phyloP scores from a whole-genome alignment of 371 early-diverging fungal genomes.

The Mortierella sp. region DNA sequence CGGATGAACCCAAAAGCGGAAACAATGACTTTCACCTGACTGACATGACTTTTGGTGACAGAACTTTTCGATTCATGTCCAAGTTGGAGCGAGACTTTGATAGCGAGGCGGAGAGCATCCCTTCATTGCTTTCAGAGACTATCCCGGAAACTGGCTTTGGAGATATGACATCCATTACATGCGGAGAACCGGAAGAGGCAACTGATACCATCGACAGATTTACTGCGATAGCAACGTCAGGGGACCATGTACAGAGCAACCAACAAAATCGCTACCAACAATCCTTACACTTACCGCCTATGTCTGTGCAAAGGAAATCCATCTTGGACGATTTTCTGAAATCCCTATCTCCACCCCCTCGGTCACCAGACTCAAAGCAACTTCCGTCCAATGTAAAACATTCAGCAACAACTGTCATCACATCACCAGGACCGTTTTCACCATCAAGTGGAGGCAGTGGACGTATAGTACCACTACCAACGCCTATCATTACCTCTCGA shows the following conservation, averaged over 20 bases:
- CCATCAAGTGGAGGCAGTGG: neutral
- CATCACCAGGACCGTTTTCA: neutral
- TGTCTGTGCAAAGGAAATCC: neutral
- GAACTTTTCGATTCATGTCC: slow-evolving; percentile 33
- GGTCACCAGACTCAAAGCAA: slow-evolving; percentile 3
- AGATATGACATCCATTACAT: slow-evolving; percentile 22
- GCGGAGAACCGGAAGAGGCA: neutral
- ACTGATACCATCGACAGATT: neutral
- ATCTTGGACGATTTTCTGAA: slow-evolving; percentile 26
- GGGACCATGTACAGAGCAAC: neutral
- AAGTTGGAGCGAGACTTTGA: slow-evolving; percentile 29
- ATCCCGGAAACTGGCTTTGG: slow-evolving; percentile 21
- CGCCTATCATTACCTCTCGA: slow-evolving; percentile 31
- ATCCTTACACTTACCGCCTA: neutral
- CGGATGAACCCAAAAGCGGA: neutral
- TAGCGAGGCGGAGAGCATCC: neutral
- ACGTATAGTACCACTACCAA: slow-evolving; percentile 7
- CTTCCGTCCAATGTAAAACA: neutral
- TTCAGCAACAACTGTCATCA: neutral
- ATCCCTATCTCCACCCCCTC: slow-evolving; percentile 11
- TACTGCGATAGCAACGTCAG: neutral
- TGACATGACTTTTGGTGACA: slow-evolving; percentile 21
- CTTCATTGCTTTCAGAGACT: slow-evolving; percentile 25
- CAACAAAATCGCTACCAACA: neutral
- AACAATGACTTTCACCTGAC: neutral